These are phyloP conservation scores for Vigna angularis DNA, from an alignment of 306 rosid genomes.

Conservation along the genomic window DNA sequence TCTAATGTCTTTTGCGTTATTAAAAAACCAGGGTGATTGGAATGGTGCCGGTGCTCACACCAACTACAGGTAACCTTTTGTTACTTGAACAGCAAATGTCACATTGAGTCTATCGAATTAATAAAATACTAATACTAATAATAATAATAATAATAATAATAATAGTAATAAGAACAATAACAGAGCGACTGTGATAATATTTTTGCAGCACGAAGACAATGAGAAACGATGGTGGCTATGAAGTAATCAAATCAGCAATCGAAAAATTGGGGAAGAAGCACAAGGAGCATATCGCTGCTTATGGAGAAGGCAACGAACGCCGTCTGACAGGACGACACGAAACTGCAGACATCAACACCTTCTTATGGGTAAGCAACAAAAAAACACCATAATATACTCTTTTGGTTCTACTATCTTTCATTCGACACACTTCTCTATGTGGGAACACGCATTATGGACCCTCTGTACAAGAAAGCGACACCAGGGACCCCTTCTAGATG, in stretches of 20 bases:
- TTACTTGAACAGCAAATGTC: too few relatives aligned
- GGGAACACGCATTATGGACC: background rate
- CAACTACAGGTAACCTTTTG: conserved; percentile 71
- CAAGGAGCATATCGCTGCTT: conserved; percentile 86
- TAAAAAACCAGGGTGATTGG: conserved; percentile 80
- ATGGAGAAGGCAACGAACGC: conserved; percentile 97
- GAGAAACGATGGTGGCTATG: conserved; percentile 84
- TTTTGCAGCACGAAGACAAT: conserved; percentile 77
- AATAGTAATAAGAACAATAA: background rate
- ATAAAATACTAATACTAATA: background rate
- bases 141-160: too few relatives aligned
- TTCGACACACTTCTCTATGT: background rate
- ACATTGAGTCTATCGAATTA: background rate
- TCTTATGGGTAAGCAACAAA: conserved; percentile 76
- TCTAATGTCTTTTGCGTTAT: background rate
- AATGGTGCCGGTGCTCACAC: conserved; percentile 99
- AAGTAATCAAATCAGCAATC: conserved; percentile 80
- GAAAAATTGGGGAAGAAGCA: conserved; percentile 77
- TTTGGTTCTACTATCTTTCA: background rate
- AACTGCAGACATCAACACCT: conserved; percentile 83
- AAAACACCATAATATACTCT: background rate
- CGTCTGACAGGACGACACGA: conserved; percentile 92
- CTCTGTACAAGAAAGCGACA: background rate
- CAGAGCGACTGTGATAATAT: background rate
- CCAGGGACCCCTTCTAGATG: background rate